These are phyloP conservation scores for Parasarocladium wereldwijsianum DNA, from an alignment of 2,329 filamentous ascomycete species.

Conservation along the genomic window DNA sequence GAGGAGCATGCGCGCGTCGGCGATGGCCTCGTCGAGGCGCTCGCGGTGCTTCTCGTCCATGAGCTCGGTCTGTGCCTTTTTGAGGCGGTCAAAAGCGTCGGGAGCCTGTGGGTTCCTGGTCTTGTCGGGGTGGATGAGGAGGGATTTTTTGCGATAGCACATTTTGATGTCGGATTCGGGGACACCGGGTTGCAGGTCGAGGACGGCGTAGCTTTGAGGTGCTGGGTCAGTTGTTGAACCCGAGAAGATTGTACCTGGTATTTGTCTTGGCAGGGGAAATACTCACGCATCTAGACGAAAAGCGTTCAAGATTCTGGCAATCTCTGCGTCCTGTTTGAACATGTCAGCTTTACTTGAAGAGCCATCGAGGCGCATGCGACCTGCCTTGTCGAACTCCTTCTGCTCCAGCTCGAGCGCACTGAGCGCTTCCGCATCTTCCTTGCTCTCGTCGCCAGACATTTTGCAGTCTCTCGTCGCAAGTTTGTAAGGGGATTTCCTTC, in stretches of 20 bases:
- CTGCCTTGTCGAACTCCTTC: conserved; percentile 81
- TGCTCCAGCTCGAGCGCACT: conserved; percentile 70
- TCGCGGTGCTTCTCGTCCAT: conserved; percentile 88
- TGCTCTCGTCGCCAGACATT: conserved; percentile 23
- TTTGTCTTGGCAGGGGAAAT: not conserved
- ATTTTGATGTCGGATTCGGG: conserved; percentile 93
- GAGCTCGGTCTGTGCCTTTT: conserved; percentile 82
- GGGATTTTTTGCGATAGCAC: conserved; percentile 91
- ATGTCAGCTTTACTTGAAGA: conserved; percentile 6
- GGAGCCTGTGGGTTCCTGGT: conserved; percentile 81
- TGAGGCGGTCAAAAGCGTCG: conserved; percentile 90
- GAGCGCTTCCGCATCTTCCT: conserved; percentile 59
- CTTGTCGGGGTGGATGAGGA: conserved; percentile 97
- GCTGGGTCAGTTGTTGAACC: conserved; percentile 4
- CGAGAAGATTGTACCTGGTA: not conserved
- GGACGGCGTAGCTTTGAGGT: conserved; percentile 66
- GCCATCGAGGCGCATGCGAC: conserved; percentile 10
- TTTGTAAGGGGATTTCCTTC: too few relatives aligned
- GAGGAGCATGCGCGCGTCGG: conserved; percentile 86
- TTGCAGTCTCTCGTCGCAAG: conserved; percentile 3
- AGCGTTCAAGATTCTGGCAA: conserved; percentile 81
- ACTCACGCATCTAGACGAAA: conserved; percentile 57
- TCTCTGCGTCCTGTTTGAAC: conserved; percentile 70
- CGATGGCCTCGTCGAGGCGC: conserved; percentile 83
- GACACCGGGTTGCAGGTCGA: conserved; percentile 90